Conservation (phyloP, 768 basidiomycete species). For the Mycena capillaripes region DNA sequence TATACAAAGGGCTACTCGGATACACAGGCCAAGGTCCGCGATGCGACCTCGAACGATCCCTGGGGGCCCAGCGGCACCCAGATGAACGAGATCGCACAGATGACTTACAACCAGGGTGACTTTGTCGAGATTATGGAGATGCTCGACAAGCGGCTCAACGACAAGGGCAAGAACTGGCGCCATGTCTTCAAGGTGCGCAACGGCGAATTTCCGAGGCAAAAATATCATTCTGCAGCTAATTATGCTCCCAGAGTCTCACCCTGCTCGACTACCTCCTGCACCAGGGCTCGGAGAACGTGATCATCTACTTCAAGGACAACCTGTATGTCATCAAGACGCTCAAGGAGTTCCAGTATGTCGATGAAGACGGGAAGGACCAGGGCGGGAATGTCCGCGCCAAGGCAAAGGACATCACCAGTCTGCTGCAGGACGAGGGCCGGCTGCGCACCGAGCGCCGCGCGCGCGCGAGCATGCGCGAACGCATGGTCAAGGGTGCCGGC, state of each 20-base stretch:
- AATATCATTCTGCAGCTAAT: not conserved
- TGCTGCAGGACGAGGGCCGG: constrained; percentile 88
- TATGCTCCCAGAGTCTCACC: constrained; percentile 77
- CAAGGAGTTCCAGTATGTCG: constrained; percentile 97
- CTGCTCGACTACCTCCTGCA: constrained; percentile 96
- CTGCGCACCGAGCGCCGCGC: constrained; percentile 88
- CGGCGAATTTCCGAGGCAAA: not conserved
- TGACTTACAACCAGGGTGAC: constrained; percentile 98
- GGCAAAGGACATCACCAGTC: constrained; percentile 97
- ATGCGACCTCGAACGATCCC: constrained; percentile 97
- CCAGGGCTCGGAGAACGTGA: constrained; percentile 97
- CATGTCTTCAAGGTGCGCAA: constrained; percentile 93
- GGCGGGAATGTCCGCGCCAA: constrained; percentile 97
- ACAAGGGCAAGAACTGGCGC: constrained; percentile 99
- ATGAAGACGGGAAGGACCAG: constrained; percentile 96
- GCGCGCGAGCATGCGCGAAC: constrained; percentile 93
- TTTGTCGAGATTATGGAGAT: constrained; percentile 99
- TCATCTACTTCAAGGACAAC: constrained; percentile 98
- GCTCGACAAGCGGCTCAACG: constrained; percentile 97
- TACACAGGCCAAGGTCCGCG: constrained; percentile 93
- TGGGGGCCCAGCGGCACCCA: constrained; percentile 98
- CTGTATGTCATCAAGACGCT: constrained; percentile 98
- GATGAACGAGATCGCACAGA: constrained; percentile 98
- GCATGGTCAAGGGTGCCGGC: constrained; percentile 81
- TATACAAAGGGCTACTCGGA: constrained; percentile 98